Evolutionary conservation across 768 basidiomycete genomes (phyloP), one percentile per base, ranked within the genome.

Genomic region (Naganishia antarctica): DNA sequence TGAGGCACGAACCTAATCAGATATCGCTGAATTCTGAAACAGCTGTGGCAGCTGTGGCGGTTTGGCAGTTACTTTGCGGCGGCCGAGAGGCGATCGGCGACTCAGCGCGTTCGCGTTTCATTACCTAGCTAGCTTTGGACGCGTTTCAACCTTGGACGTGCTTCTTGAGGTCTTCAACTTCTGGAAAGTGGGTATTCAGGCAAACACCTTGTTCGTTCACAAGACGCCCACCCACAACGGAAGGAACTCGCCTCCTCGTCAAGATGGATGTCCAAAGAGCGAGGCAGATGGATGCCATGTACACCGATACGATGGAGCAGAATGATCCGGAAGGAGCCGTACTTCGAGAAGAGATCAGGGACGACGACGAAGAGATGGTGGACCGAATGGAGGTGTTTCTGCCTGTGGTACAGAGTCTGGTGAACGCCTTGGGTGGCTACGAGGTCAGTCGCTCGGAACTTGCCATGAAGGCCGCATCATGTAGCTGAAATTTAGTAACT

Each of bases 381-480:
- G 70, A 74, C 43, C 70, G 73, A 18, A 69, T 63, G 63, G 71
- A 65, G 26, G 68, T 75, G 37, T 76, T 76, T 61, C 62, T 74
- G 64, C 78, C 78, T 3, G 76, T 75, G 16, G 76, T 78, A 0
- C 73, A 76, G 57, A 71, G 73, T 12, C 68, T 78, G 15, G 71
- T 76, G 21, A 71, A 71, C 45, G 78, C 78, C 44, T 50, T 79
- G 25, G 78, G 78, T 60, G 78, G 78, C 23, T 79, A 72, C 63
- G 78, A 79, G 65, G 70, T 71, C 37, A 44, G 70, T 58, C 23
- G 4, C 26, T 16, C 23, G 23, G 11, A 13, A 37, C 32, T 21
- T 7, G 2, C 13, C 40, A 4, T 16, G 23, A 16, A 28, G 16
- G 18, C 26, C 7, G 2, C 12, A 37, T 31, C 49, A 11, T 44